phyloP scores from a whole-genome alignment of 169 alveolate species.

The Plasmodium gallinaceum region DNA sequence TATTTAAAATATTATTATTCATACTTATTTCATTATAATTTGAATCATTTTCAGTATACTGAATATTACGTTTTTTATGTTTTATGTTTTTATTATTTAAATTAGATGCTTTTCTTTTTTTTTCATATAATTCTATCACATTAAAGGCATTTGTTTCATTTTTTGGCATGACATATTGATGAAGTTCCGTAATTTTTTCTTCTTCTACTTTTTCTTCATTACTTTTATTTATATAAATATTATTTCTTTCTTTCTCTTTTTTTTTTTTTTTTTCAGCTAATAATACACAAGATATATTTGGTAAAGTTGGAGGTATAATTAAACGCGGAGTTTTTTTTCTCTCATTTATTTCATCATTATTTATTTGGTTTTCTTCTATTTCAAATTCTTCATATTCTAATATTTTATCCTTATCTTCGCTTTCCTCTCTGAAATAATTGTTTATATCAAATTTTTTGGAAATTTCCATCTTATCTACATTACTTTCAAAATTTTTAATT shows the following conservation, averaged over 20 bases:
- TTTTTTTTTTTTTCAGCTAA: not conserved
- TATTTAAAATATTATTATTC: not conserved
- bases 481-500: slow-evolving; percentile 6
- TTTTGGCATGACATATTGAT: slow-evolving; percentile 1
- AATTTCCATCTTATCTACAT: not conserved
- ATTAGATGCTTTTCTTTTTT: not conserved
- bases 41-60: not conserved
- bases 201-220: not conserved
- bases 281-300: not conserved
- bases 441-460: not conserved
- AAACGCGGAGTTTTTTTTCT: not conserved
- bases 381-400: not conserved
- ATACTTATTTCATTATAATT: not conserved
- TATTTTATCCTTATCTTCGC: not conserved
- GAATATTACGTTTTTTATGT: not conserved
- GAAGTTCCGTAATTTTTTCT: not conserved
- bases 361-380: not conserved
- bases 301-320: not conserved
- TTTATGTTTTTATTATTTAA: not conserved
- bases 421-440: not conserved
- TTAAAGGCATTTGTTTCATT: slow-evolving; percentile 2
- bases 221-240: not conserved
- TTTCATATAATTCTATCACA: not conserved
- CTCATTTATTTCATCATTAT: not conserved
- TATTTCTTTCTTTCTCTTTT: not conserved